A percentile compares a stretch with the other conserved stretches of the same genome.
Evolutionary conservation across 2,329 filamentous ascomycete genomes (phyloP).

Genomic region (Albophoma yamanashiensis): DNA sequence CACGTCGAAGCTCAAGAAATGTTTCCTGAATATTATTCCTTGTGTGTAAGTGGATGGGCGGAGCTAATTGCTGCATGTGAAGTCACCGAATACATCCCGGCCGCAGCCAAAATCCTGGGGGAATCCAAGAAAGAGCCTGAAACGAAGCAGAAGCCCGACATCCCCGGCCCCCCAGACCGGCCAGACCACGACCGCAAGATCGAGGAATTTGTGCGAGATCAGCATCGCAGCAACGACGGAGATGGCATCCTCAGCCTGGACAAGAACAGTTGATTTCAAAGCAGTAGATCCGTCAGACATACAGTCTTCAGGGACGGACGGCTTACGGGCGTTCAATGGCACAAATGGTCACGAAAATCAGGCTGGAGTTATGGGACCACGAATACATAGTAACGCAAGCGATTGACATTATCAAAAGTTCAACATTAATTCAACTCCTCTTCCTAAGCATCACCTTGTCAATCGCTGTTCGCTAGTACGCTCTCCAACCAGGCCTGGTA

Average conservation of each 20-base stretch:
- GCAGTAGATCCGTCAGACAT: too few species aligned
- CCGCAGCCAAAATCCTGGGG: slow-evolving; percentile 29
- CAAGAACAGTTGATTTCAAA: not conserved
- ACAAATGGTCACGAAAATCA: not conserved
- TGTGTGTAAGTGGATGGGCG: not conserved
- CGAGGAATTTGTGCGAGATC: slow-evolving; percentile 41
- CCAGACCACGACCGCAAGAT: slow-evolving; percentile 37
- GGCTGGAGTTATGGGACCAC: not conserved
- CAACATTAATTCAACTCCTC: not conserved
- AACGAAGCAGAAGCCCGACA: slow-evolving; percentile 8
- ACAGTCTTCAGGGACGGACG: not conserved
- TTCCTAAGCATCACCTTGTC: not conserved
- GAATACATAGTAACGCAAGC: not conserved
- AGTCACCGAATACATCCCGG: slow-evolving; percentile 34
- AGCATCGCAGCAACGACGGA: slow-evolving; percentile 33
- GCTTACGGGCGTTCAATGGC: not conserved
- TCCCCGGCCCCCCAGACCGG: slow-evolving; percentile 28
- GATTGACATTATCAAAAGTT: not conserved
- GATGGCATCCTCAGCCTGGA: not conserved
- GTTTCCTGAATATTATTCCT: not conserved
- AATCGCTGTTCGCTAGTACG: not conserved
- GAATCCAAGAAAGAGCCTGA: slow-evolving; percentile 15
- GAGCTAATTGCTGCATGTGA: not conserved
- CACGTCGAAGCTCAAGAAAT: not conserved
- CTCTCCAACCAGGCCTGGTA: not conserved